These are phyloP conservation scores for Cladosporium sp. DNA, from an alignment of 2,329 filamentous ascomycete genomes.

Conservation along the genomic window DNA sequence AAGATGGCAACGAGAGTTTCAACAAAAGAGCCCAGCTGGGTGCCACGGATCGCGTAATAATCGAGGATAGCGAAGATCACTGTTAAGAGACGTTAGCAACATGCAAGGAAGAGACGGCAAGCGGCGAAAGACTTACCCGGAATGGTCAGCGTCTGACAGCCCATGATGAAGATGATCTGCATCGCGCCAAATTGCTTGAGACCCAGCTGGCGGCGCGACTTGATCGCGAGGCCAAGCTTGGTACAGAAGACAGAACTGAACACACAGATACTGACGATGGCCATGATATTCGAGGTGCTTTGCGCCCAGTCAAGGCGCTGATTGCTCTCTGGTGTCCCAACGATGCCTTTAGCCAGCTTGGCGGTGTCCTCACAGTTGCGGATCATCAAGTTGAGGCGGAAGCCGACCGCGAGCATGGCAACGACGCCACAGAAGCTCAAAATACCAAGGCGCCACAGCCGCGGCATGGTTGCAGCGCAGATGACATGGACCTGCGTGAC, in stretches of 20 bases:
- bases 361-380: conserved; percentile 42
- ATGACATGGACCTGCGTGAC: conserved; percentile 65
- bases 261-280: conserved; percentile 59
- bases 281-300: conserved; percentile 47
- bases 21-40: conserved; percentile 56
- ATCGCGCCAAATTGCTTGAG: conserved; percentile 63
- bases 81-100: conserved; percentile 36
- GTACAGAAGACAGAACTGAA: conserved; percentile 62
- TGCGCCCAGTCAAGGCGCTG: conserved; percentile 15
- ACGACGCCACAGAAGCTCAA: conserved; percentile 51
- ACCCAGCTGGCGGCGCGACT: conserved; percentile 56
- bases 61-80: conserved; percentile 62
- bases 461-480: conserved; percentile 50
- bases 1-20: conserved; percentile 62
- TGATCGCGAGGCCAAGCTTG: conserved; percentile 61
- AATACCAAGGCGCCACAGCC: conserved; percentile 47
- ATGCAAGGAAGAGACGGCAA: not conserved
- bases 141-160: conserved; percentile 65
- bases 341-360: not conserved
- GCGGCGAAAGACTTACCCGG: conserved; percentile 54
- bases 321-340: not conserved
- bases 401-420: conserved; percentile 53
- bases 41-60: conserved; percentile 49
- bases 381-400: conserved; percentile 55
- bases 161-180: conserved; percentile 68